phyloP scores from a whole-genome alignment of 2,329 filamentous ascomycete genomes.

The Ascochyta fabae region DNA sequence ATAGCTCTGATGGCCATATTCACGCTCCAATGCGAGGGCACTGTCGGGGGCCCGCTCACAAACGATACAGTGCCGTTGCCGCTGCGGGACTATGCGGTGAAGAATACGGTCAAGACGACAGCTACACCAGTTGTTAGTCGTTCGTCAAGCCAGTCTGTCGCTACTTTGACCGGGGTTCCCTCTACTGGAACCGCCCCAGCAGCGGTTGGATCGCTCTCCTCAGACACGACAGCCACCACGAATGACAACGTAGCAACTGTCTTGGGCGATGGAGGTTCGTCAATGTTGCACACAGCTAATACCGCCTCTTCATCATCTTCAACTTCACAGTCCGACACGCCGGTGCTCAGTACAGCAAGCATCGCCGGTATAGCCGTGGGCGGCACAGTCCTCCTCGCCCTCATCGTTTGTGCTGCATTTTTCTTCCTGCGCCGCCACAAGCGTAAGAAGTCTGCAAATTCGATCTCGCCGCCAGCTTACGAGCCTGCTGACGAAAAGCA shows the following conservation, averaged over 20 bases:
- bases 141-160: not conserved
- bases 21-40: conserved; percentile 1
- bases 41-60: not conserved
- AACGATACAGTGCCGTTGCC: conserved; percentile 3
- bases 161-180: not conserved
- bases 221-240: not conserved
- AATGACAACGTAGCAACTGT: not conserved
- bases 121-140: not conserved
- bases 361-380: conserved; percentile 29
- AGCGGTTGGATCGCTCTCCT: not conserved
- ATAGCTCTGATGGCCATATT: conserved; percentile 2
- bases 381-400: conserved; percentile 14
- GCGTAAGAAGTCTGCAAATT: not conserved
- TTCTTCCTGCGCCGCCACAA: conserved; percentile 20
- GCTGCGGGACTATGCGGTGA: not conserved
- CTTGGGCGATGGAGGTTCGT: not conserved
- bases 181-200: not conserved
- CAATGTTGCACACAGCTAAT: not conserved
- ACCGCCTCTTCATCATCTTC: not conserved
- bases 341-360: conserved; percentile 11
- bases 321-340: not conserved
- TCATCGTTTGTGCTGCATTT: conserved; percentile 16
- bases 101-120: not conserved
- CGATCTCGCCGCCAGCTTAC: not conserved
- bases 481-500: not conserved